Base-by-base conservation (phyloP, 1,284 basidiomycete species). In the Laetiporus sulphureus region DNA sequence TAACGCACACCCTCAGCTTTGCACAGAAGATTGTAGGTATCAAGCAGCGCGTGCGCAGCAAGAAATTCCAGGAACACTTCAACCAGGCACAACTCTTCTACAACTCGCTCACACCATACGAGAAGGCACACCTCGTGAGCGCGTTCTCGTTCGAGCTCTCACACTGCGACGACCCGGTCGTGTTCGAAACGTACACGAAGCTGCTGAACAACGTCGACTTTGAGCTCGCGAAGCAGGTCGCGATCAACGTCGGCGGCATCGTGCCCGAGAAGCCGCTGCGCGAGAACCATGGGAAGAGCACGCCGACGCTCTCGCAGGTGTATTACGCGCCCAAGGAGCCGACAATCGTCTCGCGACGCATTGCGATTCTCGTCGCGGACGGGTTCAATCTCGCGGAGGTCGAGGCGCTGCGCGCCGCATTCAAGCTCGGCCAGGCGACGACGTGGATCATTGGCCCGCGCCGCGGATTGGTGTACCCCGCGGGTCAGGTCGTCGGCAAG, bases 111-210 rank as follows among this genome's bases (percentile, higher is more conserved):
- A 56, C 72, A 2, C 53, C 67, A 0, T 56, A 75, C 41, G 89
- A 92, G 66, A 78, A 82, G 62, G 49, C 64, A 5, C 87, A 91
- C 59, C 66, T 89, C 30, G 63, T 75, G 37, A 55, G 60, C 4
- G 87, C 85, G 1, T 69, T 87, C 45, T 75, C 78, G 10, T 91
- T 91, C 59, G 89, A 91, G 61, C 70, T 91, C 29, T 77, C 75
- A 41, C 84, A 90, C 54, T 87, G 84, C 61, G 78, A 85, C 45
- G 86, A 91, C 48, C 72, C 76, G 0, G 60, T 68, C 3, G 83
- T 92, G 1, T 84, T 82, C 58, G 66, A 77, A 57, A 68, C 67
- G 2, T 83, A 85, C 58, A 76, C 83, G 39, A 67, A 75, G 38
- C 57, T 82, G 3, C 71, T 88, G 47, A 82, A 77, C 56, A 69